Percentiles rank a stretch among this genome's conserved stretches.
Conservation (phyloP, 129 eudicot genomes). For the Centella asiatica region DNA sequence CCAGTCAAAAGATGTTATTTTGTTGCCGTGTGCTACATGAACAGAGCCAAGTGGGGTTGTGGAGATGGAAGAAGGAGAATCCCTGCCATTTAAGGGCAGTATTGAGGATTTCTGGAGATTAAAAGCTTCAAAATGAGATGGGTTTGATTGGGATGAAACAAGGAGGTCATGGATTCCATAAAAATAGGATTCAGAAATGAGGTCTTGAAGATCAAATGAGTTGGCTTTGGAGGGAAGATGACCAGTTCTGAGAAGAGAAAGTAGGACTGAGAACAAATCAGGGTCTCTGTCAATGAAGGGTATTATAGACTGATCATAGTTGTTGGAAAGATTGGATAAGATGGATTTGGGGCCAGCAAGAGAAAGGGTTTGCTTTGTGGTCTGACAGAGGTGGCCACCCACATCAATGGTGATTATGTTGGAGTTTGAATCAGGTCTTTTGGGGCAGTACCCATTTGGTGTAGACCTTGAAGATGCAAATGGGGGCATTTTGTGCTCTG, state of each 20-base stretch:
- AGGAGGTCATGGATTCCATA: constrained; percentile 65
- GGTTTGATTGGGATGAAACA: constrained; percentile 55
- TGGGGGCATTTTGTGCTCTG: constrained; percentile 51
- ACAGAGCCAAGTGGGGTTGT: constrained; percentile 52
- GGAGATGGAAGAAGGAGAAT: constrained; percentile 65
- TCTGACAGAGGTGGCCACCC: constrained; percentile 91
- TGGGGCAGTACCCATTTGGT: constrained; percentile 18
- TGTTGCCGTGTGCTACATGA: constrained; percentile 77
- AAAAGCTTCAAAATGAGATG: constrained; percentile 76
- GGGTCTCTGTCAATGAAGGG: constrained; percentile 90
- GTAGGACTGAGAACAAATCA: constrained; percentile 55
- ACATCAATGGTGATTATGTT: constrained; percentile 67
- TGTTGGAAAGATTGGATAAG: constrained; percentile 37
- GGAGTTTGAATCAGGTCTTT: constrained; percentile 17
- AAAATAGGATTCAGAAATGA: constrained; percentile 59
- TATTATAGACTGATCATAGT: constrained; percentile 27
- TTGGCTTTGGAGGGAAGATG: constrained; percentile 73
- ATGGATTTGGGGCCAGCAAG: constrained; percentile 63
- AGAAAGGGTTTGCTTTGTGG: constrained; percentile 74
- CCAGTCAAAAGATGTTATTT: constrained; percentile 89
- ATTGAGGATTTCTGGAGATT: constrained; percentile 53
- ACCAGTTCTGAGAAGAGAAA: constrained; percentile 83
- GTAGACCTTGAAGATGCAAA: constrained; percentile 32
- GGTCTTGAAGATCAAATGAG: constrained; percentile 60
- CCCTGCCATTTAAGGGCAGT: constrained; percentile 57